Evolutionary conservation across 2,329 filamentous ascomycete genomes (phyloP), one percentile per base, ranked within the genome.

Genomic region (Coniella vitis): DNA sequence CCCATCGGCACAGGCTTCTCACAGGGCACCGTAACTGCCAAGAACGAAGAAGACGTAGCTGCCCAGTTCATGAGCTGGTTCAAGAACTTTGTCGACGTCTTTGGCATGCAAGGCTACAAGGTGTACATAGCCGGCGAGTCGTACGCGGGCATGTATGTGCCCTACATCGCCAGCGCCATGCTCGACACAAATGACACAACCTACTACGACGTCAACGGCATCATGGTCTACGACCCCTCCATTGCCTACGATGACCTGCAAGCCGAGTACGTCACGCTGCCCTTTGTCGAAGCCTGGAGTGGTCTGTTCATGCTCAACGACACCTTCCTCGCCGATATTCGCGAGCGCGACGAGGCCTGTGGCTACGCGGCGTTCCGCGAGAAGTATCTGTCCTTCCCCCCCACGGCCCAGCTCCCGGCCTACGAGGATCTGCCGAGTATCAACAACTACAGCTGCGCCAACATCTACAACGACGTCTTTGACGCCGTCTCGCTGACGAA

Each of bases 51-150:
- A 25, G 84, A 89, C 55, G 73, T 85, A 1, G 84, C 84, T 0
- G 65, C 69, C n/a, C 78, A 90, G 56, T 89, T 91, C 62, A 70
- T 85, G 14, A 84, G 84, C 43, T 93, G 89, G 67, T 90, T 82
- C 74, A 83, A 84, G 68, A 88, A 88, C 67, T 90, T 89, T 57
- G 68, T 88, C 50, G 72, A 86, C 31, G 81, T 81, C 0, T 90
- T 90, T 56, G 70, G 66, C n/a, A 70, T 88, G 58, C 73, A 86
- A 17, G 75, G 76, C 12, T 79, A 76, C 57, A 86, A 85, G 55
- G 75, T 89, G 9, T 91, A 85, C 63, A 77, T 93, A 49, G 75
- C 84, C 0, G 87, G 86, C 7, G 86, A 87, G 63, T 83, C 76
- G 0, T 89, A 86, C 57, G 84, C 78, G 0, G 85, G 86, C 14